phyloP scores from a whole-genome alignment of 1,284 basidiomycete genomes.

The Boletus holoroseus region DNA sequence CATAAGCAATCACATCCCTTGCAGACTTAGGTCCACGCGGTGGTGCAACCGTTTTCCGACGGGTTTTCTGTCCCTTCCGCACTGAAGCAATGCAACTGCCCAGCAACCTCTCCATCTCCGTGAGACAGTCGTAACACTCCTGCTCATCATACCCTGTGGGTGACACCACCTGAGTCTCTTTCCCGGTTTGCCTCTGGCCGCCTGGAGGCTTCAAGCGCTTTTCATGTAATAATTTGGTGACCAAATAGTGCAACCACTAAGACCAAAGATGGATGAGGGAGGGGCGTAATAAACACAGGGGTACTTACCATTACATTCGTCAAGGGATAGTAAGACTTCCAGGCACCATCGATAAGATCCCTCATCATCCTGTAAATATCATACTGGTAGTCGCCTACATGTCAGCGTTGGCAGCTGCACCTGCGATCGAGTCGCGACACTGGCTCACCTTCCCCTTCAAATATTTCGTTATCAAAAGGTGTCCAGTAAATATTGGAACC shows the following conservation, averaged over 20 bases:
- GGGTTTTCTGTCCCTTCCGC: slow-evolving; percentile 18
- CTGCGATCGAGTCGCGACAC: neutral
- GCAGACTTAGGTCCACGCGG: slow-evolving; percentile 26
- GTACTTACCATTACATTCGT: slow-evolving; percentile 83
- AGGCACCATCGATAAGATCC: slow-evolving; percentile 50
- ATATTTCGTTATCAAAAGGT: slow-evolving; percentile 74
- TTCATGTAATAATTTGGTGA: slow-evolving; percentile 60
- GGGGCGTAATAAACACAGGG: neutral
- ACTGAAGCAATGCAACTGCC: slow-evolving; percentile 18
- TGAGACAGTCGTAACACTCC: slow-evolving; percentile 32
- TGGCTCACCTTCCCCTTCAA: slow-evolving; percentile 71
- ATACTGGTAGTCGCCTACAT: slow-evolving; percentile 83
- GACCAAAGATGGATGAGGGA: slow-evolving; percentile 5
- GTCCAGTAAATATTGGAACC: slow-evolving; percentile 59
- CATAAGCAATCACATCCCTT: slow-evolving; percentile 29
- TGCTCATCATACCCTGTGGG: slow-evolving; percentile 28
- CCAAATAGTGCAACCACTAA: slow-evolving; percentile 82
- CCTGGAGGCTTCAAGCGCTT: slow-evolving; percentile 59
- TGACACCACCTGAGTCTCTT: slow-evolving; percentile 9
- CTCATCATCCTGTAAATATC: slow-evolving; percentile 92
- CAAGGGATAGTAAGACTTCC: slow-evolving; percentile 71
- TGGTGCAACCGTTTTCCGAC: slow-evolving; percentile 25
- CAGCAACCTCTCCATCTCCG: slow-evolving; percentile 32
- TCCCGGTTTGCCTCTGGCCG: slow-evolving; percentile 17
- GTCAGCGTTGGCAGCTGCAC: slow-evolving; percentile 6